Conservation (phyloP, 2,329 filamentous ascomycete species). For the Exophiala alcalophila region DNA sequence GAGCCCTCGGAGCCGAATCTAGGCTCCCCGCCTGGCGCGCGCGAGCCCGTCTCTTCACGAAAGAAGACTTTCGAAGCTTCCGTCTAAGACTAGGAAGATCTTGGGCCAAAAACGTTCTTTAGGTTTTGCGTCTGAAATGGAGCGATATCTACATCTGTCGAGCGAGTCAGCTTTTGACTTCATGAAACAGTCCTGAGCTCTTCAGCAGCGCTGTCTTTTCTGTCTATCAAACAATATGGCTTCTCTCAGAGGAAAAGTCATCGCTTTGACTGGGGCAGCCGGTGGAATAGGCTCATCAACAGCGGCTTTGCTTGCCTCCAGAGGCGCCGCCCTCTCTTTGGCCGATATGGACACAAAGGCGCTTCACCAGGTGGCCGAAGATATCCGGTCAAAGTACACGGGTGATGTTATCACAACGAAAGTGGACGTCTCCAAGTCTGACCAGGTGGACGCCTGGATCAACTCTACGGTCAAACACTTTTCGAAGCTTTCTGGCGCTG, state of each 20-base stretch:
- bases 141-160: too few relatives aligned
- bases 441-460: constrained; percentile 37
- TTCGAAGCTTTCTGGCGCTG: constrained; percentile 26
- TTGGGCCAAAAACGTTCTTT: too few relatives aligned
- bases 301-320: constrained; percentile 43
- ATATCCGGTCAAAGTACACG: constrained; percentile 2
- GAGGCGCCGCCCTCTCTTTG: constrained; percentile 48
- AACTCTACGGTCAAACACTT: constrained; percentile 35
- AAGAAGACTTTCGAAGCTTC: too few relatives aligned
- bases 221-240: too few relatives aligned
- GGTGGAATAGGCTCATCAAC: constrained; percentile 53
- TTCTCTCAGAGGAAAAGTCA: constrained; percentile 41
- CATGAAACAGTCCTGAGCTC: too few relatives aligned
- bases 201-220: too few relatives aligned
- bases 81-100: too few relatives aligned
- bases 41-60: too few relatives aligned
- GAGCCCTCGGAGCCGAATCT: too few relatives aligned
- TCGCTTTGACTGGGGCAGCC: constrained; percentile 50
- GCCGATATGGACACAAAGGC: constrained; percentile 45
- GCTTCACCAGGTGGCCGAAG: constrained; percentile 29
- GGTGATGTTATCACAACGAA: constrained; percentile 4
- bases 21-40: too few relatives aligned
- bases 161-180: too few relatives aligned
- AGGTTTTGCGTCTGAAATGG: too few relatives aligned
- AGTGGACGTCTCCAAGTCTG: constrained; percentile 35